A percentile compares a stretch with the other conserved stretches of the same genome.
Evolutionary conservation across 495 filamentous ascomycete genomes (phyloP).

Genomic region (Daldinia concentrica): DNA sequence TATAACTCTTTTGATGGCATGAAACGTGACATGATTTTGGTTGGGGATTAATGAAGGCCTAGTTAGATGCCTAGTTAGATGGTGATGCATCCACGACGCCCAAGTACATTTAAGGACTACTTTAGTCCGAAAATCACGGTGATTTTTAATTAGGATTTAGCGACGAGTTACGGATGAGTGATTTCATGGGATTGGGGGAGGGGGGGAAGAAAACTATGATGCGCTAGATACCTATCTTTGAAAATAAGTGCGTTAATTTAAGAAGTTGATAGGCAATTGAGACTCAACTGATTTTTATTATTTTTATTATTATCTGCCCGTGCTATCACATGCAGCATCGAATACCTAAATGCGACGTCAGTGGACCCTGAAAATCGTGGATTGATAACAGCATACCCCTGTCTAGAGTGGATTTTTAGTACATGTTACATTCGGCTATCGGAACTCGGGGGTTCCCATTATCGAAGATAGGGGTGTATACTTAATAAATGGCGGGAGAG

Average conservation of each 20-base stretch:
- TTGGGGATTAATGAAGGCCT: not conserved
- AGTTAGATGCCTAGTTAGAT: not conserved
- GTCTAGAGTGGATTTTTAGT: constrained; percentile 4
- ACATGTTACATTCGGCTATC: constrained; percentile 36
- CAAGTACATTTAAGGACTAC: constrained; percentile 3
- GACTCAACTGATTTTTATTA: not conserved
- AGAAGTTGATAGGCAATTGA: constrained; percentile 25
- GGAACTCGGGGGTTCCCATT: constrained; percentile 25
- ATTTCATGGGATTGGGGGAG: constrained; percentile 8
- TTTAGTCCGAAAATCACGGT: not conserved
- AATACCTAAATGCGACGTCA: constrained; percentile 36
- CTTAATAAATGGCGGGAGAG: constrained; percentile 25
- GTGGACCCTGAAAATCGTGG: constrained; percentile 41
- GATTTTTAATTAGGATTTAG: constrained; percentile 28
- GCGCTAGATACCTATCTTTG: constrained; percentile 19
- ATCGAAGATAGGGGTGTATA: constrained; percentile 17
- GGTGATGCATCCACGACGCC: constrained; percentile 27
- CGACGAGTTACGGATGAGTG: constrained; percentile 42
- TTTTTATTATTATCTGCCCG: not conserved
- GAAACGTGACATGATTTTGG: not conserved
- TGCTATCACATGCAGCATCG: constrained; percentile 20
- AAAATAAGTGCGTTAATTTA: constrained; percentile 1
- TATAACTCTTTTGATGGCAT: not conserved
- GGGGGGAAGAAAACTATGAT: not conserved
- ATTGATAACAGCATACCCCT: constrained; percentile 24